These are phyloP conservation scores for Yarrowia sp. DNA, from an alignment of 805 yeast species.

Conservation along the genomic window DNA sequence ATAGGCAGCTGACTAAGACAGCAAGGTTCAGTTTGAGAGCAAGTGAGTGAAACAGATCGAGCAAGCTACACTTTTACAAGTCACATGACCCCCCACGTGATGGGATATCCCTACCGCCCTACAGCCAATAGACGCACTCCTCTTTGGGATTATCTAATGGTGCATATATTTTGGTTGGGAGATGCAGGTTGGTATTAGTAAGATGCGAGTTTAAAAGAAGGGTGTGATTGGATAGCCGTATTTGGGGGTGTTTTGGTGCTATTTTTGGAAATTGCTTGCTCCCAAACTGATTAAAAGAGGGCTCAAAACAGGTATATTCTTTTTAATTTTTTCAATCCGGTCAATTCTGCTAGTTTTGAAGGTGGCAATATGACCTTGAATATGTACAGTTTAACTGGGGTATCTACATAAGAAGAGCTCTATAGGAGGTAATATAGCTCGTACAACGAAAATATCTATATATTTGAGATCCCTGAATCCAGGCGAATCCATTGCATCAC, in stretches of 20 bases:
- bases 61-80: background rate
- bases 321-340: too few relatives aligned
- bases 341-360: too few relatives aligned
- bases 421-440: too few relatives aligned
- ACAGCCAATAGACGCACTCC: background rate
- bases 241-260: too few relatives aligned
- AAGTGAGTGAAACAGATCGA: background rate
- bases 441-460: too few relatives aligned
- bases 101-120: background rate
- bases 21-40: background rate
- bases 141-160: background rate
- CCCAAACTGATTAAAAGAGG: background rate
- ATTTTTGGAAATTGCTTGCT: too few relatives aligned
- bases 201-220: background rate
- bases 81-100: background rate
- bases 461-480: too few relatives aligned
- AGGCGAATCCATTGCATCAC: too few relatives aligned
- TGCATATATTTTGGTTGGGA: conserved; percentile 18
- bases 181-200: background rate
- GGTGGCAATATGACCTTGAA: too few relatives aligned
- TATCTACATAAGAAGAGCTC: too few relatives aligned
- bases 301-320: background rate
- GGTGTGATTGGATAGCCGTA: background rate
- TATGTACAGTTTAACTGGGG: too few relatives aligned
- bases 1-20: background rate